Evolutionary conservation across 106 monocot genomes (phyloP).

Genomic region (Acorus gramineus): DNA sequence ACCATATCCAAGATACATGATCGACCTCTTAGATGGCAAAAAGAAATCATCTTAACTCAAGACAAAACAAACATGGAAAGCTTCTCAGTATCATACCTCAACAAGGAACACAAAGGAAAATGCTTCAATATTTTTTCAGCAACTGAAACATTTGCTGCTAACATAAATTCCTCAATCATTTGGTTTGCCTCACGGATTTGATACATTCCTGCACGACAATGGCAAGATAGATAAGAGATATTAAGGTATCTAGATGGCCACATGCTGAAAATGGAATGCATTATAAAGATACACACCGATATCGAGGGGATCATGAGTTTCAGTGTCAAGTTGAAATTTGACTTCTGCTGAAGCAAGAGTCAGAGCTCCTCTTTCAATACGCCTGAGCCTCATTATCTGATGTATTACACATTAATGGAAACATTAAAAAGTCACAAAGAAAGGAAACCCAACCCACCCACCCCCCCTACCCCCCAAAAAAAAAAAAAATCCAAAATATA

Average conservation of each 20-base stretch:
- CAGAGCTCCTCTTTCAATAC: constrained; percentile 91
- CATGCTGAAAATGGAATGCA: background rate
- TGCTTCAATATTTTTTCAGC: constrained; percentile 93
- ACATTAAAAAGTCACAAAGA: too few species aligned
- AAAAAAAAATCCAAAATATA: background rate
- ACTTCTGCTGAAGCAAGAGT: constrained; percentile 99
- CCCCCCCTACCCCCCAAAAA: too few species aligned
- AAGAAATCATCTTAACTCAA: too few species aligned
- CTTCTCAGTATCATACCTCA: constrained; percentile 37
- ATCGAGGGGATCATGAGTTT: constrained; percentile 98
- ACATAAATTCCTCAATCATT: constrained; percentile 99
- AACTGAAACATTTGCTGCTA: constrained; percentile 95
- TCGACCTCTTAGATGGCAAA: too few species aligned
- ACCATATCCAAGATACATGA: too few species aligned
- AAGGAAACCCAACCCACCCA: background rate
- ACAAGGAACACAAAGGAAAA: constrained; percentile 75
- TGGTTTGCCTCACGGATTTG: constrained; percentile 99
- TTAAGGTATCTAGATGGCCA: background rate
- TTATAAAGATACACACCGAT: constrained; percentile 55
- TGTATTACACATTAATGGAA: background rate
- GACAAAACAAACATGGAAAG: too few species aligned
- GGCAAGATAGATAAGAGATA: background rate
- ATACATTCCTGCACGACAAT: constrained; percentile 70
- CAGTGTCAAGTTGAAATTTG: constrained; percentile 97
- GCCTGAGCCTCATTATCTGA: constrained; percentile 80